Percentiles rank a stretch among this genome's conserved stretches.
phyloP scores from a whole-genome alignment of 169 alveolate genomes.

The Pseudocohnilembus persalinus region DNA sequence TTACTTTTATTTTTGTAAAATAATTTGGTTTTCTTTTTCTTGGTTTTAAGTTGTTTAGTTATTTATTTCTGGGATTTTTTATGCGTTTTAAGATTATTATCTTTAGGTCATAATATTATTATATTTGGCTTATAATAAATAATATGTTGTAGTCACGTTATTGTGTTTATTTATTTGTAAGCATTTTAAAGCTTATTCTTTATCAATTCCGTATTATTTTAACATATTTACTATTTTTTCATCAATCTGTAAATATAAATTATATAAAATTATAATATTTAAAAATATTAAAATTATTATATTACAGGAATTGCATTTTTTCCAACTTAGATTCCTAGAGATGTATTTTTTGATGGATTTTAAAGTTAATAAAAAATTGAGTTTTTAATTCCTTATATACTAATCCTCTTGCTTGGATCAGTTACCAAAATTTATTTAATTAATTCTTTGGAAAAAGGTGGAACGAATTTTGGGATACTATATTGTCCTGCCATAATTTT shows the following conservation, averaged over 20 bases:
- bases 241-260: conserved; percentile 70
- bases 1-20: background rate
- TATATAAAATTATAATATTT: conserved; percentile 29
- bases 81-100: background rate
- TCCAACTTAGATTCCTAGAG: background rate
- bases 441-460: conserved; percentile 71
- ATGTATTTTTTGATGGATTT: background rate
- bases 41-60: too few species aligned
- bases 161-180: conserved; percentile 77
- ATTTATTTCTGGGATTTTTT: background rate
- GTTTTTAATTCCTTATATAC: conserved; percentile 21
- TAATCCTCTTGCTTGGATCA: conserved; percentile 48
- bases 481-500: conserved; percentile 64
- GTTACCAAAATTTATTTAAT: conserved; percentile 58
- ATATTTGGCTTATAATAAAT: conserved; percentile 52
- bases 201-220: conserved; percentile 48
- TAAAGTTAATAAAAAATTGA: background rate
- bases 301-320: background rate
- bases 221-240: conserved; percentile 56
- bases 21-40: background rate
- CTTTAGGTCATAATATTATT: background rate
- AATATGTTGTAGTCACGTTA: conserved; percentile 83
- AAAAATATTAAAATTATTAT: background rate
- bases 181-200: conserved; percentile 64
- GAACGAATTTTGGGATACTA: conserved; percentile 62